Evolutionary conservation across 169 alveolate species (phyloP).

Genomic region (Eimeria nieschulzi): DNA sequence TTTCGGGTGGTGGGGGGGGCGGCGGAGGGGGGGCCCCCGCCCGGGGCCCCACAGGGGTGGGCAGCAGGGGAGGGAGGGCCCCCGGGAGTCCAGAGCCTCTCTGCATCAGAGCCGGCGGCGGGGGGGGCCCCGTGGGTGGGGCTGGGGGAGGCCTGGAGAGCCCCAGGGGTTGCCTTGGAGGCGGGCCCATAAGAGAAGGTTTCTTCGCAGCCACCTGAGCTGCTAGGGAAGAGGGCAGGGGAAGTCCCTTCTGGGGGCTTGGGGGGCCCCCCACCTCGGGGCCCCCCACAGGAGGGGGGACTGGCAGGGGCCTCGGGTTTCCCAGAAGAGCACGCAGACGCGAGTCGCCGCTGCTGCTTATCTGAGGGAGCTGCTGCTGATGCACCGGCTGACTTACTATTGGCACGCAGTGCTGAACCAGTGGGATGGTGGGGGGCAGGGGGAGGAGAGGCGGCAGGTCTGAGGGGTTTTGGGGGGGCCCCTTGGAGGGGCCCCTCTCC

Average conservation of each 20-base stretch:
- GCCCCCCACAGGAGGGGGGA: neutral
- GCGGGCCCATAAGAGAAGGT: slow-evolving; percentile 7
- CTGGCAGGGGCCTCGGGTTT: neutral
- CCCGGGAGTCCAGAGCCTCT: neutral
- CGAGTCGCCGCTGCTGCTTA: slow-evolving; percentile 3
- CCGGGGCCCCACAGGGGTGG: slow-evolving; percentile 6
- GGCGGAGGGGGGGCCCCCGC: slow-evolving; percentile 15
- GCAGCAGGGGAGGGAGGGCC: slow-evolving; percentile 1
- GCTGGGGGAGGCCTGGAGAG: slow-evolving; percentile 16
- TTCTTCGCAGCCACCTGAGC: neutral
- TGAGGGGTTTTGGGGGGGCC: slow-evolving; percentile 12
- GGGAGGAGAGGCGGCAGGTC: slow-evolving; percentile 41
- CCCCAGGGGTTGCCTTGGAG: slow-evolving; percentile 6
- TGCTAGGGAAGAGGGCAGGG: neutral
- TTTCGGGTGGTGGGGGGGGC: slow-evolving; percentile 17
- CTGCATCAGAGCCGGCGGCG: neutral
- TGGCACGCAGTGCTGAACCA: neutral
- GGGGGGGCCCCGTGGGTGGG: slow-evolving; percentile 1
- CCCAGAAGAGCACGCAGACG: slow-evolving; percentile 6
- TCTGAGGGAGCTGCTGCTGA: neutral
- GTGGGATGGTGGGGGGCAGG: slow-evolving; percentile 13
- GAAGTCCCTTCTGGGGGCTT: neutral
- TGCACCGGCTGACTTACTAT: neutral
- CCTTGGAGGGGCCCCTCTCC: neutral
- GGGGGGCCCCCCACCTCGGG: neutral